phyloP scores from a whole-genome alignment of 257 asterid species.

The Cynanchum wilfordii region DNA sequence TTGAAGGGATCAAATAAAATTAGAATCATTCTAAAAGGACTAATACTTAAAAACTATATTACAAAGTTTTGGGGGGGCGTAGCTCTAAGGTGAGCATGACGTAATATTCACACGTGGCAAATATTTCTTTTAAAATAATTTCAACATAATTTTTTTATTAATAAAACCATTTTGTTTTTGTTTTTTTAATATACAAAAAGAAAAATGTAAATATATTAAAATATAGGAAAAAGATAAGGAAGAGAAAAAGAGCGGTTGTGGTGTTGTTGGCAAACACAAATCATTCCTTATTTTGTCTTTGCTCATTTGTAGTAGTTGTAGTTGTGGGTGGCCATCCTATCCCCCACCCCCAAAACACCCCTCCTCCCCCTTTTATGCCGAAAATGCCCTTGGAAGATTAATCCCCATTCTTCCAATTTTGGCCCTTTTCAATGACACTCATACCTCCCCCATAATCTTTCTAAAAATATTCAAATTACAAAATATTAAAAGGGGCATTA shows the following conservation, averaged over 20 bases:
- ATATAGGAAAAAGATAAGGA: neutral
- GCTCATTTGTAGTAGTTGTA: constrained; percentile 9
- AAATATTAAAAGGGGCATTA: too few relatives aligned
- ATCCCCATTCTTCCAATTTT: neutral
- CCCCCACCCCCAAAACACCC: neutral
- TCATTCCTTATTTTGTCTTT: constrained; percentile 61
- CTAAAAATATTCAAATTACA: too few relatives aligned
- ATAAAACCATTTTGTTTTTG: too few relatives aligned
- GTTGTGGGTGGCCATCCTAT: constrained; percentile 34
- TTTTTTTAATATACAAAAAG: too few relatives aligned
- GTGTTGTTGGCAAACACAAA: constrained; percentile 50
- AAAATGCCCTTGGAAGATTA: neutral
- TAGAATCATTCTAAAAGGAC: neutral
- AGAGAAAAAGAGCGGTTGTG: constrained; percentile 3
- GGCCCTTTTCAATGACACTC: neutral
- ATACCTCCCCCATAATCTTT: too few relatives aligned
- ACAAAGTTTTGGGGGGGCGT: neutral
- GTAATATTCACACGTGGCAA: neutral
- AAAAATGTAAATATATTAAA: neutral
- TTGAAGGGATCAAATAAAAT: neutral
- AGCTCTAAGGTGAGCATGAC: constrained; percentile 13
- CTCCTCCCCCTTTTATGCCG: too few relatives aligned
- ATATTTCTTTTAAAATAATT: neutral
- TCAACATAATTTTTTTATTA: neutral
- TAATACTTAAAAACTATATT: neutral